A percentile compares a stretch with the other conserved stretches of the same genome.
Evolutionary conservation across 2,329 filamentous ascomycete species (phyloP).

Genomic region (Penicillium janthinellum): DNA sequence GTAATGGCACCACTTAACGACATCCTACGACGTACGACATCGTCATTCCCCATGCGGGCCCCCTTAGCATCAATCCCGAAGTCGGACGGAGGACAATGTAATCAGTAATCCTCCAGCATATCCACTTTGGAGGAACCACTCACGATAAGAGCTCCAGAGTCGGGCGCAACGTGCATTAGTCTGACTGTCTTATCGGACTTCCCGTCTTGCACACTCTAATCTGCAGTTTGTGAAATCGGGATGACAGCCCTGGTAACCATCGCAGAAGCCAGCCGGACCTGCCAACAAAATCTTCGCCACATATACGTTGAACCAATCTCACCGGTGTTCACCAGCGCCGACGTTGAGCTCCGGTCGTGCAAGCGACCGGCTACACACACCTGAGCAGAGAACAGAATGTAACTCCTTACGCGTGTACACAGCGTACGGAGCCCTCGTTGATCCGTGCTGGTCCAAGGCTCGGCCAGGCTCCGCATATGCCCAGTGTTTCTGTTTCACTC

Average conservation of each 20-base stretch:
- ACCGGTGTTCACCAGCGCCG: not conserved
- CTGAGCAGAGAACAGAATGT: not conserved
- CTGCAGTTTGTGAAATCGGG: no score
- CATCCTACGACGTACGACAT: not conserved
- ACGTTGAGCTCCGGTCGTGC: not conserved
- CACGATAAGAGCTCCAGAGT: not conserved
- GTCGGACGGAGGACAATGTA: no score
- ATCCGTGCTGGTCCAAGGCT: not conserved
- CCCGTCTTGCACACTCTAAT: not conserved
- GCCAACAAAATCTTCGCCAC: not conserved
- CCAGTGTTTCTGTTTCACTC: not conserved
- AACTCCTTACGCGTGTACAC: not conserved
- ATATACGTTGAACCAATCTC: no score
- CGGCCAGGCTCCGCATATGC: not conserved
- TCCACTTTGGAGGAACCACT: not conserved
- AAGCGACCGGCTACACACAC: not conserved
- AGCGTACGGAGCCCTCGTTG: not conserved
- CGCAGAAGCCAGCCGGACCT: not conserved
- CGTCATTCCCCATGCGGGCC: not conserved
- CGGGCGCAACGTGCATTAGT: not conserved
- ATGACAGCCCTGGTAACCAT: not conserved
- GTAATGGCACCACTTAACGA: constrained; percentile 9
- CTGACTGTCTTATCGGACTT: not conserved
- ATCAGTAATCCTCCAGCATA: no score
- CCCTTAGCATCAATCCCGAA: not conserved